phyloP scores from a whole-genome alignment of 139 green algal species.

The Penium margaritaceum region DNA sequence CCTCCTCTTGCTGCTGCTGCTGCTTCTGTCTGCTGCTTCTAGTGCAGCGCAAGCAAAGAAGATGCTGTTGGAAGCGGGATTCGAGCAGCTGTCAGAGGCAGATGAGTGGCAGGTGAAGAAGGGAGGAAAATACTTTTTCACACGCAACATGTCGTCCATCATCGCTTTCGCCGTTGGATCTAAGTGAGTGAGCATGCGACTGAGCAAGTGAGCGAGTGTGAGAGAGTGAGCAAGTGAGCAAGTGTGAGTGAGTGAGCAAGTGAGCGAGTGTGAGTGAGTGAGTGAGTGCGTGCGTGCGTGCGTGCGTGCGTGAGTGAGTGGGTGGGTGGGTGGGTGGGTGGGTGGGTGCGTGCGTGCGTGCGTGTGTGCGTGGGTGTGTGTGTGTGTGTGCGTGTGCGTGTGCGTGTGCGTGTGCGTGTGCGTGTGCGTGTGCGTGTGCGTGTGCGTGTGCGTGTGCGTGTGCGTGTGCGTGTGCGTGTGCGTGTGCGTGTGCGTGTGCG shows the following conservation, averaged over 20 bases:
- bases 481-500: neutral
- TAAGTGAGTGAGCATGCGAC: conserved; percentile 2
- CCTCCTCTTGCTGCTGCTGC: no score
- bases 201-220: neutral
- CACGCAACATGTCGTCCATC: conserved; percentile 79
- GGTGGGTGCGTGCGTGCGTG: neutral
- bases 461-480: neutral
- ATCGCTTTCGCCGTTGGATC: conserved; percentile 75
- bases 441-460: neutral
- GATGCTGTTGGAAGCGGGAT: no score
- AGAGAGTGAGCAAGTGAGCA: no score
- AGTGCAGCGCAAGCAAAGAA: no score
- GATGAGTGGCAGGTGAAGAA: conserved; percentile 34
- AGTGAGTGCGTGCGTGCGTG: neutral
- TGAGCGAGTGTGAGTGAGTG: neutral
- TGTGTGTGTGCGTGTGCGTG: neutral
- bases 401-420: neutral
- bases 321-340: neutral
- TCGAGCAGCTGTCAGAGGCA: no score
- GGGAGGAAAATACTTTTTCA: conserved; percentile 85
- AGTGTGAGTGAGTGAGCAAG: neutral
- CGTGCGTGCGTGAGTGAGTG: neutral
- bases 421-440: neutral
- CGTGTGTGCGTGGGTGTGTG: neutral
- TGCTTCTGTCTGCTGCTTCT: no score